phyloP scores from a whole-genome alignment of 305 asterid genomes.

The Rubia occidens region DNA sequence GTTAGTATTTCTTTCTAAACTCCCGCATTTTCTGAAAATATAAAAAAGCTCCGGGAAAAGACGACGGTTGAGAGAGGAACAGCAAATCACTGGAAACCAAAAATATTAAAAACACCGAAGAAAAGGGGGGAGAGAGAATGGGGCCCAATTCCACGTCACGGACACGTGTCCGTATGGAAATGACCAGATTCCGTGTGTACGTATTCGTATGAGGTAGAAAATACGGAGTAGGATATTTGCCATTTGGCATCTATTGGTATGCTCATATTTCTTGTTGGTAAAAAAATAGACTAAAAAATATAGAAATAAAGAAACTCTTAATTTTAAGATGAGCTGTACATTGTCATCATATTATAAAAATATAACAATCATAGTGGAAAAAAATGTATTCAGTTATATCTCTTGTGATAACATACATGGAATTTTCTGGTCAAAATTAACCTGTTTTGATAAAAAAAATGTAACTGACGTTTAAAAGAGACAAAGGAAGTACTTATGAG shows the following conservation, averaged over 20 bases:
- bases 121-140: slow-evolving; percentile 14
- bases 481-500: no score
- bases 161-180: slow-evolving; percentile 32
- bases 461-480: no score
- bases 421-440: no score
- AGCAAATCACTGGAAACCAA: slow-evolving; percentile 8
- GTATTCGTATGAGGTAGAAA: slow-evolving; percentile 1
- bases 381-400: no score
- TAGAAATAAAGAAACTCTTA: no score
- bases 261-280: not conserved
- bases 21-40: slow-evolving; percentile 22
- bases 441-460: no score
- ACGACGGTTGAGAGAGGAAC: slow-evolving; percentile 4
- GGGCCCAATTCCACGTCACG: slow-evolving; percentile 42
- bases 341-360: no score
- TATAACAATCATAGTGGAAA: no score
- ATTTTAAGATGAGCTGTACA: no score
- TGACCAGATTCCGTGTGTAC: slow-evolving; percentile 6
- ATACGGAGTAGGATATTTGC: not conserved
- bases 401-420: no score
- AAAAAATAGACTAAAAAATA: no score
- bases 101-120: not conserved
- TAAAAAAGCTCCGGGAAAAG: not conserved
- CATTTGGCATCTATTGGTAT: not conserved
- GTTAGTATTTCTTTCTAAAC: slow-evolving; percentile 8